Evolutionary conservation across 1,139 yeast species (phyloP).

Genomic region (Scheffersomyces parashehatae): DNA sequence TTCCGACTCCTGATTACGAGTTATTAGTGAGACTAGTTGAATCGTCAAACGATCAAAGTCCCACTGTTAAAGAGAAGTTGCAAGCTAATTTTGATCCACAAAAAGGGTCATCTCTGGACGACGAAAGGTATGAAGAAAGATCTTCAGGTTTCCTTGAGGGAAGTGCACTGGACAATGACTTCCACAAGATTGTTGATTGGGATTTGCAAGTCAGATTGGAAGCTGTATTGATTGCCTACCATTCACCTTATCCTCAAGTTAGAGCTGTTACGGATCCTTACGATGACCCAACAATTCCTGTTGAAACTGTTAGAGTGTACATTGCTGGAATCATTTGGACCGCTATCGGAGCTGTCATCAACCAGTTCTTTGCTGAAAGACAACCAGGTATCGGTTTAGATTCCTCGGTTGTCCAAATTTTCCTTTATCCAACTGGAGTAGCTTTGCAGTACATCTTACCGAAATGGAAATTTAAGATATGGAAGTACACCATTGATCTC

Average conservation of each 20-base stretch:
- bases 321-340: slow-evolving; percentile 57
- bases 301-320: slow-evolving; percentile 61
- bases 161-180: no score
- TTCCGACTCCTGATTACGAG: slow-evolving; percentile 16
- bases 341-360: slow-evolving; percentile 54
- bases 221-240: slow-evolving; percentile 42
- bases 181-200: slow-evolving; percentile 12
- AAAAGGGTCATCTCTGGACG: not conserved
- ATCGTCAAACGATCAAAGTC: not conserved
- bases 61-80: not conserved
- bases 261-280: slow-evolving; percentile 55
- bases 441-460: slow-evolving; percentile 21
- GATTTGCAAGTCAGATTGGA: slow-evolving; percentile 16
- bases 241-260: slow-evolving; percentile 67
- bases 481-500: slow-evolving; percentile 16
- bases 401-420: slow-evolving; percentile 28
- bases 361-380: slow-evolving; percentile 59
- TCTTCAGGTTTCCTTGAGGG: no score
- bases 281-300: slow-evolving; percentile 50
- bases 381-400: slow-evolving; percentile 48
- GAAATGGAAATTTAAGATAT: slow-evolving; percentile 16
- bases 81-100: not conserved
- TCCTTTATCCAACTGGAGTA: slow-evolving; percentile 26
- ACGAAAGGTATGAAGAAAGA: not conserved
- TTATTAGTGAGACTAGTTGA: slow-evolving; percentile 11